phyloP scores from a whole-genome alignment of 805 yeast genomes.

The Spencermartinsiella europaea region DNA sequence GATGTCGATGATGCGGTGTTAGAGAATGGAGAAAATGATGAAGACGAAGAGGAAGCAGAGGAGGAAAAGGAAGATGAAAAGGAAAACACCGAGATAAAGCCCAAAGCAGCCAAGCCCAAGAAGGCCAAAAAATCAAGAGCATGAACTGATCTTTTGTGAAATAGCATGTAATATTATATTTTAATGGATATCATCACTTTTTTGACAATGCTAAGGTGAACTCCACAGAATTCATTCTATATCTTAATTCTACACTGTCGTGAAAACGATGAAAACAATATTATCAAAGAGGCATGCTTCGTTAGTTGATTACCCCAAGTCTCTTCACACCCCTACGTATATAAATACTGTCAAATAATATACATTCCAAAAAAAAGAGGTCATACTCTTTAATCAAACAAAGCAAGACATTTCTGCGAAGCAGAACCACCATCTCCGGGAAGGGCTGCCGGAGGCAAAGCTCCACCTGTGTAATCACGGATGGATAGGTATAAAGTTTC shows the following conservation, averaged over 20 bases:
- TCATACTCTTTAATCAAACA: no score
- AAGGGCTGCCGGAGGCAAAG: no score
- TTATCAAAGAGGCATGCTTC: no score
- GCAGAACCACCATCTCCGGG: no score
- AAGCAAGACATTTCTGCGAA: no score
- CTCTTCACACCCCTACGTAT: no score
- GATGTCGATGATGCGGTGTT: constrained; percentile 5
- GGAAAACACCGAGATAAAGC: constrained; percentile 16
- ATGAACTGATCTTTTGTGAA: no score
- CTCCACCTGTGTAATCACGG: constrained; percentile 11
- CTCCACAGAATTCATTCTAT: no score
- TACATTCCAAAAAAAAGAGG: not conserved
- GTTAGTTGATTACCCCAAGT: no score
- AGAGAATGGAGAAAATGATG: constrained; percentile 4
- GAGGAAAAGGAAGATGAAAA: constrained; percentile 9
- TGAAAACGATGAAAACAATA: no score
- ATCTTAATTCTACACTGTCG: no score
- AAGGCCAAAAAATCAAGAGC: not conserved
- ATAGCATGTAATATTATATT: constrained; percentile 2
- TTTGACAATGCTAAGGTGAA: no score
- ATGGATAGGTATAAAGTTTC: constrained; percentile 82
- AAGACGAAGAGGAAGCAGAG: constrained; percentile 3
- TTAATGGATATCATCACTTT: not conserved
- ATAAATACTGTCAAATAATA: not conserved
- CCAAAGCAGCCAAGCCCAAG: constrained; percentile 4